Conservation (phyloP, 2,329 filamentous ascomycete genomes). For the Microthyrium microscopicum region DNA sequence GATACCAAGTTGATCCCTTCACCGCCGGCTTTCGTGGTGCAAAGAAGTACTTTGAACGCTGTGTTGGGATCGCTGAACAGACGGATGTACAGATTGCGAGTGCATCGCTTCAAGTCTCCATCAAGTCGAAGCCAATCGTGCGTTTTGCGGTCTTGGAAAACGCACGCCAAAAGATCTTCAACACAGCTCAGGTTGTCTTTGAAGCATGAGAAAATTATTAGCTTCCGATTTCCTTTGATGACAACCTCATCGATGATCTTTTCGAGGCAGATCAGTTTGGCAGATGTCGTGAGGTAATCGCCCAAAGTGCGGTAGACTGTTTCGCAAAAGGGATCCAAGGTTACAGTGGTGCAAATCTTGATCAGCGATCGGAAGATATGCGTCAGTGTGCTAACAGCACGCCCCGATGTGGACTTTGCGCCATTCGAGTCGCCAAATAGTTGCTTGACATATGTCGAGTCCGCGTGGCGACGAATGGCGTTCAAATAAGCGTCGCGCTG, state of each 20-base stretch:
- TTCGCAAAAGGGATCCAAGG: conserved; percentile 29
- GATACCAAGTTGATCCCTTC: conserved; percentile 38
- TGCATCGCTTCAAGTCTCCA: conserved; percentile 30
- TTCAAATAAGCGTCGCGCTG: conserved; percentile 30
- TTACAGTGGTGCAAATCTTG: conserved; percentile 39
- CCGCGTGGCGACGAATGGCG: neutral
- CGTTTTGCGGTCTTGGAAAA: conserved; percentile 23
- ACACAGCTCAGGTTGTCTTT: conserved; percentile 33
- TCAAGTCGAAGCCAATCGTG: conserved; percentile 35
- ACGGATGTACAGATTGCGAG: conserved; percentile 35
- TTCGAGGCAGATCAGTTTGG: conserved; percentile 39
- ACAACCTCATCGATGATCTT: conserved; percentile 34
- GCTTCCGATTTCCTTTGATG: conserved; percentile 33
- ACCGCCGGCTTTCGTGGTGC: conserved; percentile 39
- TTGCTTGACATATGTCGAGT: conserved; percentile 11
- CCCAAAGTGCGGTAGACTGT: conserved; percentile 30
- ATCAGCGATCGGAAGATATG: no score
- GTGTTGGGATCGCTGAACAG: conserved; percentile 32
- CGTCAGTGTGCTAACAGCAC: conserved; percentile 38
- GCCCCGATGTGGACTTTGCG: conserved; percentile 26
- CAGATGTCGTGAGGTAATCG: conserved; percentile 34
- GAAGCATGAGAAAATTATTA: conserved; percentile 41
- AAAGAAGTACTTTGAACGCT: conserved; percentile 36
- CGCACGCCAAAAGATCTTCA: conserved; percentile 32
- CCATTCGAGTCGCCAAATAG: conserved; percentile 7